Conservation (phyloP, 345 rosid species). For the Capsella bursapastoris region DNA sequence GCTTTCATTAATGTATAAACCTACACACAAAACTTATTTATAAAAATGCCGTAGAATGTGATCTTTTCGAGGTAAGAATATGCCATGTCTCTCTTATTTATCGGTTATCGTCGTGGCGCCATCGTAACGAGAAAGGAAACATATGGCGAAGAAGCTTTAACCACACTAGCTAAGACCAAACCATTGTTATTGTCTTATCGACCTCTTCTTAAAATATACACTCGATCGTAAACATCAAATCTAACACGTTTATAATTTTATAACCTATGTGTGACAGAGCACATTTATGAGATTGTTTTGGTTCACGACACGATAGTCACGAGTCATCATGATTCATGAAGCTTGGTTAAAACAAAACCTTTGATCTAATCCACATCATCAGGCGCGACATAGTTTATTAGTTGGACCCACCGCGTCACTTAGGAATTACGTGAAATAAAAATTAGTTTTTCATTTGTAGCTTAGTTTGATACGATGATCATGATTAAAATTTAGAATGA, state of each 20-base stretch:
- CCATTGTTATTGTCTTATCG: slow-evolving; percentile 5
- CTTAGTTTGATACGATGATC: slow-evolving; percentile 6
- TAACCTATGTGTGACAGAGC: neutral
- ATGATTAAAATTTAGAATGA: neutral
- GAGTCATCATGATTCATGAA: slow-evolving; percentile 26
- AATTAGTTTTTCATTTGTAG: neutral
- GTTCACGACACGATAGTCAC: slow-evolving; percentile 42
- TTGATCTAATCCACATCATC: slow-evolving; percentile 10
- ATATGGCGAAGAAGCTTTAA: slow-evolving; percentile 33
- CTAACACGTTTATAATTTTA: neutral
- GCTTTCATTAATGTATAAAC: slow-evolving; percentile 10
- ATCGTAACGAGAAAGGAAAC: neutral
- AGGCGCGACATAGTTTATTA: slow-evolving; percentile 25
- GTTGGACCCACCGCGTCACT: slow-evolving; percentile 35
- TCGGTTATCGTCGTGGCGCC: slow-evolving; percentile 36
- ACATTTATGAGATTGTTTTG: slow-evolving; percentile 36
- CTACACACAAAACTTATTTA: neutral
- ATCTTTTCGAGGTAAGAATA: slow-evolving; percentile 1
- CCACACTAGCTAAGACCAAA: neutral
- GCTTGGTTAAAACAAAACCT: neutral
- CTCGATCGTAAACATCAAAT: neutral
- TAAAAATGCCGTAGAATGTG: slow-evolving; percentile 2
- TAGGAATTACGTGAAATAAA: neutral
- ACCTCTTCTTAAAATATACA: neutral
- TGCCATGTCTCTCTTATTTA: slow-evolving; percentile 1